A percentile compares a stretch with the other conserved stretches of the same genome.
Conservation (phyloP, 345 rosid species). For the Cardiospermum halicacabum region DNA sequence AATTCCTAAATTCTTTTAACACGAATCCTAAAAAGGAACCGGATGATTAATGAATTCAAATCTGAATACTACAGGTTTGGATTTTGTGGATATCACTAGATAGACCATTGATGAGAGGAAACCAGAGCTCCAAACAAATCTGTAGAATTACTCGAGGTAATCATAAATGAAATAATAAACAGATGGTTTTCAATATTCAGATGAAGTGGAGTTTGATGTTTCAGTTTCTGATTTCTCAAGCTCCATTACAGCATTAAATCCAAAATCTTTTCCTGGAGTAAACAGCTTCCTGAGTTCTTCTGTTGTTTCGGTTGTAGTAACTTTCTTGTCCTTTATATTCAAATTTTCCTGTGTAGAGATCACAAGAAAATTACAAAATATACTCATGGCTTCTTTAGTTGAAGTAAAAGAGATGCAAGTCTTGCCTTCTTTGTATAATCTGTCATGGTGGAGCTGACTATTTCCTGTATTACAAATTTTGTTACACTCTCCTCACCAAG, state of each 20-base stretch:
- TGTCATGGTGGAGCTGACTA: conserved; percentile 53
- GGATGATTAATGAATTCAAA: no score
- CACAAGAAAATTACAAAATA: not conserved
- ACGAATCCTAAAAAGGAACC: no score
- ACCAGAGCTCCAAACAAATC: not conserved
- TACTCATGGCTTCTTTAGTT: not conserved
- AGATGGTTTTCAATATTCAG: not conserved
- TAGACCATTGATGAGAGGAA: no score
- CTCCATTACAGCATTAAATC: conserved; percentile 48
- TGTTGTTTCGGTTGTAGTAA: conserved; percentile 42
- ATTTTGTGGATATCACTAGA: no score
- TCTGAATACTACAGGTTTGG: no score
- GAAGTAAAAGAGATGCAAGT: not conserved
- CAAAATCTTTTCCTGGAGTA: conserved; percentile 48
- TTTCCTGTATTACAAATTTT: conserved; percentile 57
- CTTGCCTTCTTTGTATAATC: conserved; percentile 51
- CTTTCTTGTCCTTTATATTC: conserved; percentile 48
- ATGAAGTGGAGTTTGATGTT: conserved; percentile 9
- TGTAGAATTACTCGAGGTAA: not conserved
- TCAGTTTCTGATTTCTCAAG: conserved; percentile 29
- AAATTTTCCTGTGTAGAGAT: conserved; percentile 38
- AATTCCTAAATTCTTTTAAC: no score
- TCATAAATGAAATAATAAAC: not conserved
- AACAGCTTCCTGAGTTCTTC: conserved; percentile 49
- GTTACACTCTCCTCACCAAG: conserved; percentile 56